Conservation (phyloP, 75 land plant species). For the Cupressus sempervirens region DNA sequence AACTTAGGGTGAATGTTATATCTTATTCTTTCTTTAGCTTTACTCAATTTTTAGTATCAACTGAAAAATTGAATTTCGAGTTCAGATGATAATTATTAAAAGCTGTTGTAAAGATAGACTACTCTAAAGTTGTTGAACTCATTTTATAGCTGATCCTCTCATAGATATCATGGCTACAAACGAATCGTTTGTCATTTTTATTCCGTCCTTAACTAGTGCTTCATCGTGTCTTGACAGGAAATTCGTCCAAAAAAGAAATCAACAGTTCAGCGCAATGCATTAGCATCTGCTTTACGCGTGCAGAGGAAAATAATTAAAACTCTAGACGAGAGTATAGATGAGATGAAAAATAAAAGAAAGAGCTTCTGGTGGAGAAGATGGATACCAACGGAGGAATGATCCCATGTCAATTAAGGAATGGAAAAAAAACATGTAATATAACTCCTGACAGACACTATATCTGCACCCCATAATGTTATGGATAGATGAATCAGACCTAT, state of each 20-base stretch:
- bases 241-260: constrained; percentile 62
- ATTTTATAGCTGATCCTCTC: background rate
- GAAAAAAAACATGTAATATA: background rate
- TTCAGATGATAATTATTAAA: background rate
- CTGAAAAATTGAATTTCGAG: background rate
- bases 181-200: background rate
- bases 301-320: constrained; percentile 76
- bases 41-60: background rate
- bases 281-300: constrained; percentile 76
- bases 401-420: background rate
- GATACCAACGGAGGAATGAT: constrained; percentile 70
- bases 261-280: constrained; percentile 69
- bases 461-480: background rate
- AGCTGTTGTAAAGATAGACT: background rate
- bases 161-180: background rate
- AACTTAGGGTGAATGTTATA: constrained; percentile 56
- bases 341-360: constrained; percentile 48
- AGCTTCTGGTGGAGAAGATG: constrained; percentile 95
- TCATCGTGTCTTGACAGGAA: constrained; percentile 43
- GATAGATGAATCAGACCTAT: background rate
- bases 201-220: background rate
- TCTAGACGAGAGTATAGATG: constrained; percentile 75
- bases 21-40: background rate
- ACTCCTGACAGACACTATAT: background rate
- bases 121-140: background rate